Evolutionary conservation across 495 filamentous ascomycete species (phyloP), one percentile per base, ranked within the genome.

Genomic region (Jackrogersella multiformis): DNA sequence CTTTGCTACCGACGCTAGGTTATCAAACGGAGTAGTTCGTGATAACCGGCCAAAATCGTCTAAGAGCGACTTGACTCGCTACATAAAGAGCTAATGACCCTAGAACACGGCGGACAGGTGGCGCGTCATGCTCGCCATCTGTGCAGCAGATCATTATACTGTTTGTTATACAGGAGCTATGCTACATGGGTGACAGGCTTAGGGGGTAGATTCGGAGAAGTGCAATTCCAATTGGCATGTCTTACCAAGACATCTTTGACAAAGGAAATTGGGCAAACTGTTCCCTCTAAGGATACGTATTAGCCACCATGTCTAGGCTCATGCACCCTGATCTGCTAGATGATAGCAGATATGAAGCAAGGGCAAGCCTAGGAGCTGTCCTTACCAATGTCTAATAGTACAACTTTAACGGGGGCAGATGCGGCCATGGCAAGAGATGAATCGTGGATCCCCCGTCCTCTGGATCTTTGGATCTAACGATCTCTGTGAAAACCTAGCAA

Each of bases 161-260:
- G 32, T 35, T 36, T 42, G 32, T 35, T 36, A 32, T 56, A 55
- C 41, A 57, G 23, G 28, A 48, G 38, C 39, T 36, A 51, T 60
- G 48, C 36, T 69, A 56, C 55, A 64, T 56, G 30, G 67, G 38
- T 53, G 51, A 38, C 20, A 30, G 56, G 56, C 15, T 20, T 49
- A 61, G 36, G 26, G 66, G 48, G 46, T 52, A 49, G 60, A 49
- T 10, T 69, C 56, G 61, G 67, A 65, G 61, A 53, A 44, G 54
- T 51, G 52, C 61, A 24, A 24, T 59, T 44, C 32, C 48, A 48
- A 56, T 15, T 39, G 41, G 66, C 2, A 66, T 64, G 71, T 71
- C 87, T 83, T 81, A 90, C 88, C 76, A 90, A 77, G 60, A 85
- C 83, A 68, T 89, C 86, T 76, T 90, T 89, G 76, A 90, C 88